These are phyloP conservation scores for Heterobasidion parviporum DNA, from an alignment of 1,284 basidiomycete genomes.

Conservation along the genomic window DNA sequence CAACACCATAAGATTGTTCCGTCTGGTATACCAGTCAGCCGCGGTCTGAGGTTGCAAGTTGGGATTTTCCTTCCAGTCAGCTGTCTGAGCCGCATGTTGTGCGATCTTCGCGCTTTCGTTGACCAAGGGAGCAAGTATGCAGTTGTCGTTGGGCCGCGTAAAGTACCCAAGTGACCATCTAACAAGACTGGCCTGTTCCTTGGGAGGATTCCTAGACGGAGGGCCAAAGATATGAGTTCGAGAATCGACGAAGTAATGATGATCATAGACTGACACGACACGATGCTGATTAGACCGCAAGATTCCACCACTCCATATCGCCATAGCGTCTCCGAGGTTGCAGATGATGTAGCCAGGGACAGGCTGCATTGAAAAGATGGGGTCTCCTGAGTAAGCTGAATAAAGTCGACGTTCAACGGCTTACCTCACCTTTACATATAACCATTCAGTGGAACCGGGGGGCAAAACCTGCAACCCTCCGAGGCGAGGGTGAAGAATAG, in stretches of 20 bases:
- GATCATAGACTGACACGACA: constrained; percentile 11
- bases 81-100: no score
- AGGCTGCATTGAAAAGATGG: constrained; percentile 15
- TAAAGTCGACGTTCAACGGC: no score
- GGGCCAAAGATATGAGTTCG: no score
- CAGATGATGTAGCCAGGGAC: constrained; percentile 22
- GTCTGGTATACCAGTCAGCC: constrained; percentile 16
- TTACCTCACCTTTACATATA: constrained; percentile 56
- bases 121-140: constrained; percentile 15
- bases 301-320: constrained; percentile 33
- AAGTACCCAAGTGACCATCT: constrained; percentile 30
- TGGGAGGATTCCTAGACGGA: constrained; percentile 19
- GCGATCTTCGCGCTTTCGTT: no score
- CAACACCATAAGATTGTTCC: neutral
- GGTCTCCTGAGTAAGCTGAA: no score
- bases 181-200: constrained; percentile 20
- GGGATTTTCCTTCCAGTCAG: constrained; percentile 12
- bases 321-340: constrained; percentile 30
- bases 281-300: constrained; percentile 22
- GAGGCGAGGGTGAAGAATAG: constrained; percentile 61
- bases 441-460: constrained; percentile 57
- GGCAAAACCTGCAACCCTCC: constrained; percentile 67
- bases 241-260: no score
- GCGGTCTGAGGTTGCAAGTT: constrained; percentile 18
- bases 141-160: constrained; percentile 23